phyloP scores from a whole-genome alignment of 441 rosid genomes.

The Corymbia calophylla region DNA sequence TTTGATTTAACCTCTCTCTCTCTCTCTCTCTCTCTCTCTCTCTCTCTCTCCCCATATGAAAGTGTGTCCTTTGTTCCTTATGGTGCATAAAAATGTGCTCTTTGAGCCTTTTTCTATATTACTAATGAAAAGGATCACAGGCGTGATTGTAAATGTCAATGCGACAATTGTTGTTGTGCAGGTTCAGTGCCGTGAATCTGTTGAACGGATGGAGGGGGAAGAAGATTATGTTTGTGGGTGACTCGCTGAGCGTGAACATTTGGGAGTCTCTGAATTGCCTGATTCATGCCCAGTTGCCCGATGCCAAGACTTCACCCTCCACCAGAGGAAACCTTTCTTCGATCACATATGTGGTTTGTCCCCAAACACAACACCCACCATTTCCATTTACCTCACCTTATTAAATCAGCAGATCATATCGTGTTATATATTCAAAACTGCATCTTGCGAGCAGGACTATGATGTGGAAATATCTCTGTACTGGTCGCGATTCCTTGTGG shows the following conservation, averaged over 20 bases:
- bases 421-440: background rate
- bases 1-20: background rate
- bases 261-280: constrained; percentile 1
- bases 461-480: background rate
- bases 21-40: background rate
- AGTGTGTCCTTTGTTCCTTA: background rate
- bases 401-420: background rate
- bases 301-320: constrained; percentile 20
- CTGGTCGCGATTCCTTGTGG: background rate
- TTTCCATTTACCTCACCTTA: background rate
- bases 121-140: background rate
- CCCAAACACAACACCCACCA: background rate
- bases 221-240: constrained; percentile 1
- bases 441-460: constrained; percentile 1
- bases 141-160: background rate
- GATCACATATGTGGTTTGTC: constrained; percentile 39
- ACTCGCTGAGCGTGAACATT: background rate
- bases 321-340: constrained; percentile 36
- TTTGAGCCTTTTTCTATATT: background rate
- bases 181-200: background rate
- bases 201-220: background rate
- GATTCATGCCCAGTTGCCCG: constrained; percentile 1
- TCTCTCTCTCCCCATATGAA: background rate
- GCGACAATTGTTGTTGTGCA: background rate
- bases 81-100: background rate